Evolutionary conservation across 768 basidiomycete species (phyloP), one percentile per base, ranked within the genome.

Genomic region (Phylloporus sp.): DNA sequence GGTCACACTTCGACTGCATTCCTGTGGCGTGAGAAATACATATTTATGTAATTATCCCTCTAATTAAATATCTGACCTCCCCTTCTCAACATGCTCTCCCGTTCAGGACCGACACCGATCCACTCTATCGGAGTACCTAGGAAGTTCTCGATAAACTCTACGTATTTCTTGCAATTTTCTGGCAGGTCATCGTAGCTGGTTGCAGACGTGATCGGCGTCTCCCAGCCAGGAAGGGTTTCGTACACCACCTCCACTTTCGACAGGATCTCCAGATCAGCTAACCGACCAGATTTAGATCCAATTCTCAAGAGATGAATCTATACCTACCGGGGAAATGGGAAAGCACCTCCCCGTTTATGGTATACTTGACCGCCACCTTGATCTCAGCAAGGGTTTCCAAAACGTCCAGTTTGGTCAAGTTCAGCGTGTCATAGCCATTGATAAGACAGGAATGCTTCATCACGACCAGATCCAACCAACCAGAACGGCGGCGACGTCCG

Each of bases 381-480:
- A 99, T 88, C 70, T 94, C 89, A 0, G 77, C 64, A 18, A 99
- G 74, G 22, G 74, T 71, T 59, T 97, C 94, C 39, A 99, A 76
- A 14, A 99, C 74, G 59, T 99, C 96, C 38, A 99, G 81, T 66
- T 99, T 99, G 39, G 96, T 99, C 55, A 99, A 76, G 69, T 99
- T 99, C 52, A 98, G 72, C 37, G 69, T 64, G 60, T 95, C 91
- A 67, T 98, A 99, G 28, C 96, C 96, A 66, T 99, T 99, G 77
- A 99, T 90, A 52, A 90, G 69, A 62, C 75, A 81, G 7, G 95
- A 98, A 68, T 97, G 85, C 65, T 82, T 85, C 75, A 99, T 78
- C 33, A 97, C 91, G 46, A 97, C 90, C 13, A 98, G 75, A 68
- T 99, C 96, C 36, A 99, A 81, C 96, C 96, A 99, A 11, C 96